Conservation (phyloP, 139 green algal genomes). For the Nannochloris sp. region DNA sequence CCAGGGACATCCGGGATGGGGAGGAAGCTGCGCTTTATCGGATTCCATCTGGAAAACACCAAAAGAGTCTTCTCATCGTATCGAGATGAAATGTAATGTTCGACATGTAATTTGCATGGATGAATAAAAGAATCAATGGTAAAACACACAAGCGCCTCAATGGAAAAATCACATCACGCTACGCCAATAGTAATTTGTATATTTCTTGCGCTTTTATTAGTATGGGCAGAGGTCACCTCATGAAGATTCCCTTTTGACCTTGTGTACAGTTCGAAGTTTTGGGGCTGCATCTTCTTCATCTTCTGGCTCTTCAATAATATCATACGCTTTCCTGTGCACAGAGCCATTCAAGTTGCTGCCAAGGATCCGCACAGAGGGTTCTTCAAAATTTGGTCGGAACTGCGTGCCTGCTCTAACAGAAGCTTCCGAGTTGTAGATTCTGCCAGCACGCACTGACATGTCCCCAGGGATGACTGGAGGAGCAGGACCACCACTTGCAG, state of each 20-base stretch:
- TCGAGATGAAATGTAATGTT: too few relatives aligned
- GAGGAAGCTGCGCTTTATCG: background rate
- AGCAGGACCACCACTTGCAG: background rate
- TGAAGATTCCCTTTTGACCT: too few relatives aligned
- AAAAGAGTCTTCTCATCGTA: too few relatives aligned
- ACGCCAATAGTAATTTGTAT: too few relatives aligned
- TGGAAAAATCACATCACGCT: too few relatives aligned
- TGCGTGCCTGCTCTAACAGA: slow-evolving; percentile 9
- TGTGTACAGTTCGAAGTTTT: background rate
- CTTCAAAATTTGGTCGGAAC: background rate
- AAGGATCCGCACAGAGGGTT: slow-evolving; percentile 7
- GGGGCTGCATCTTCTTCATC: background rate
- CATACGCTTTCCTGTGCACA: slow-evolving; percentile 1
- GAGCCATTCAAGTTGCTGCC: slow-evolving; percentile 11
- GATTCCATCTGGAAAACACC: too few relatives aligned
- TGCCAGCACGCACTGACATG: slow-evolving; percentile 8
- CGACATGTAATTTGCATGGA: too few relatives aligned
- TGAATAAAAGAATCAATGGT: too few relatives aligned
- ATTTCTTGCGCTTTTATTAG: too few relatives aligned
- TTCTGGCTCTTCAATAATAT: background rate
- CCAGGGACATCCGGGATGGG: background rate
- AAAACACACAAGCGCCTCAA: too few relatives aligned
- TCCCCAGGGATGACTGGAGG: background rate
- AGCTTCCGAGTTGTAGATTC: slow-evolving; percentile 5
- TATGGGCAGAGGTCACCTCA: too few relatives aligned